Evolutionary conservation across 768 basidiomycete genomes (phyloP).

Genomic region (Tephrocybe rancida): DNA sequence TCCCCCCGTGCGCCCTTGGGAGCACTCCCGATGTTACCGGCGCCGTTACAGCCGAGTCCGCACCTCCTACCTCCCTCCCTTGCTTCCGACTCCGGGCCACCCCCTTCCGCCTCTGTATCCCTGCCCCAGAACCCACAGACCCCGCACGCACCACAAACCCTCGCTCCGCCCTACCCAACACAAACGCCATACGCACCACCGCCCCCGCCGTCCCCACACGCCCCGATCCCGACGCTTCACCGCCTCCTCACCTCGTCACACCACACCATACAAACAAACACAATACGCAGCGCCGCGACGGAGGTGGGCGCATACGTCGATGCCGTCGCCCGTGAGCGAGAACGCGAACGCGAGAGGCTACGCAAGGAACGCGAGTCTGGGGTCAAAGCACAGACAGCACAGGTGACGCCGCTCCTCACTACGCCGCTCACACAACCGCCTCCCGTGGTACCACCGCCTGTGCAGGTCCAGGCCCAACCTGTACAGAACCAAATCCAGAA

Average conservation of each 20-base stretch:
- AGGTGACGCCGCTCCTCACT: conserved; percentile 8
- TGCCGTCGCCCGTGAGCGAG: conserved; percentile 72
- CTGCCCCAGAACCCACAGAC: conserved; percentile 69
- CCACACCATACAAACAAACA: not conserved
- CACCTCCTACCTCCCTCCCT: no score
- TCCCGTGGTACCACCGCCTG: conserved; percentile 10
- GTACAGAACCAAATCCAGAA: conserved; percentile 36
- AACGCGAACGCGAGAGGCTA: conserved; percentile 74
- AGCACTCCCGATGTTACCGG: not conserved
- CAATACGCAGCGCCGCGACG: conserved; percentile 45
- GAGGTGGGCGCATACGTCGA: conserved; percentile 77
- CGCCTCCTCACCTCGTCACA: no score
- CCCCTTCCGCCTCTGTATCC: conserved; percentile 52
- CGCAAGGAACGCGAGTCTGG: conserved; percentile 51
- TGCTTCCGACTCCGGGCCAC: conserved; percentile 39
- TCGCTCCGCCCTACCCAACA: conserved; percentile 34
- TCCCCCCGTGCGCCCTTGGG: conserved; percentile 19
- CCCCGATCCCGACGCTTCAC: no score
- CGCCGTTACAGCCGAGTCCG: not conserved
- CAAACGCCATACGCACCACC: not conserved
- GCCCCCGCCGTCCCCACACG: no score
- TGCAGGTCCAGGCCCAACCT: conserved; percentile 11
- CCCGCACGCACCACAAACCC: conserved; percentile 64
- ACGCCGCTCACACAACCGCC: conserved; percentile 6
- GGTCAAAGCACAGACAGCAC: conserved; percentile 27